Evolutionary conservation across 306 rosid species (phyloP), one percentile per base, ranked within the genome.

Genomic region (Vigna nakashimae): DNA sequence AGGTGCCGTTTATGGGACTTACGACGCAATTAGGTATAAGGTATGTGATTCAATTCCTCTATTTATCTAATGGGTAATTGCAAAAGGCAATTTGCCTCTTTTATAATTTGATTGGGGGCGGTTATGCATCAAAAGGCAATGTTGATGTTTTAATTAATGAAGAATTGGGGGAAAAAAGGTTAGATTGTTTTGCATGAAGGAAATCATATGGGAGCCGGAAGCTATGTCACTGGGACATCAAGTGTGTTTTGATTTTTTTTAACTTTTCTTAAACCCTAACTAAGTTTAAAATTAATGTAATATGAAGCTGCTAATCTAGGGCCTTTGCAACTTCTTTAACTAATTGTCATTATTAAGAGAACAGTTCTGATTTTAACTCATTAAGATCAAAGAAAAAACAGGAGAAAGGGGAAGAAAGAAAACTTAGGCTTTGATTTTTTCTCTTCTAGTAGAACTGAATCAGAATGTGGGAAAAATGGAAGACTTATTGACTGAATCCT

Each of bases 1-100:
- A 85, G 88, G 88, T 74, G 88, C 84, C 40, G 88, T 85, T 24
- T 85, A 85, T 70, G 88, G 88, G 63, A 85, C 88, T 82, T 85
- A 85, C 34, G 88, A 85, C 55, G 88, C 88, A 48, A 80, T 85
- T 78, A 64, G 88, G 74, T 74, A 78, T 32, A 85, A 85, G 88
- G 88, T 85, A 71, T 57, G 76, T 11, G 13, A 43, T 42, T 24
- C 45, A 49, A 50, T 74, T 50, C 55, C 16, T 20, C 15, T 59
- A 1, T 9, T 65, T 5, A 7, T 42, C 48, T 42, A 9, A 59
- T 77, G 48, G 14, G 32, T 77, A 81, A 78, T 70, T 77, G 71
- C 46, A 18, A 9, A 30, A 64, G 6, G 56, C 28, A 49, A 42
- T 65, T 36, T 65, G 49, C 53, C 6, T 9, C 16, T 58, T 68